Percentiles rank a stretch among this genome's conserved stretches.
These are phyloP conservation scores for Rhododendron molle DNA, from an alignment of 148 eudicot species.

Conservation along the genomic window DNA sequence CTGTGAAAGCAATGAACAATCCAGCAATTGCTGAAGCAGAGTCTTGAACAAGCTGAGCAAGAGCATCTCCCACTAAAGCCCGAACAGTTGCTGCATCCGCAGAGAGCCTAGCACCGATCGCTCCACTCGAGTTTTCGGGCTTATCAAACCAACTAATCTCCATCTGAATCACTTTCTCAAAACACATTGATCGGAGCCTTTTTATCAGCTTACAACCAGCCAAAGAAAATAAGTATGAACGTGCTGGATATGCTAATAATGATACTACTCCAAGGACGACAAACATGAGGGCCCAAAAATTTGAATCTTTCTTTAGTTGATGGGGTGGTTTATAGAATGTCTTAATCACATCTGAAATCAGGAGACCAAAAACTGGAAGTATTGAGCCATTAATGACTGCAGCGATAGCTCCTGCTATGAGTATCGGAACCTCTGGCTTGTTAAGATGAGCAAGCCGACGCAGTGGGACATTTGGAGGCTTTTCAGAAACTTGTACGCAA, in stretches of 20 bases:
- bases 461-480: slow-evolving; percentile 39
- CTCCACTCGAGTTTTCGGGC: slow-evolving; percentile 69
- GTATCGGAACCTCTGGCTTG: slow-evolving; percentile 51
- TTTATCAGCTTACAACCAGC: slow-evolving; percentile 41
- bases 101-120: slow-evolving; percentile 75
- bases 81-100: slow-evolving; percentile 73
- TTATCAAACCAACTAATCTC: slow-evolving; percentile 83
- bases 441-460: slow-evolving; percentile 53
- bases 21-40: slow-evolving; percentile 52
- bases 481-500: slow-evolving; percentile 12
- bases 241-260: slow-evolving; percentile 26
- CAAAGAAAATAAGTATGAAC: slow-evolving; percentile 41
- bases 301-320: slow-evolving; percentile 30
- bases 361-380: slow-evolving; percentile 38
- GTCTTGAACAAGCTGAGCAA: slow-evolving; percentile 67
- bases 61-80: slow-evolving; percentile 75
- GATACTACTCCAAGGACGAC: slow-evolving; percentile 27
- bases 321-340: slow-evolving; percentile 31
- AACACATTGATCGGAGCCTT: slow-evolving; percentile 46
- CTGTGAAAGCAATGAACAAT: slow-evolving; percentile 56
- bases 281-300: slow-evolving; percentile 46
- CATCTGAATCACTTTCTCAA: slow-evolving; percentile 67
- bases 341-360: slow-evolving; percentile 30
- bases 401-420: slow-evolving; percentile 36
- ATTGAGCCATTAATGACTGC: slow-evolving; percentile 39